Evolutionary conservation across 2,329 filamentous ascomycete genomes (phyloP).

Genomic region (Bipolaris oryzae): DNA sequence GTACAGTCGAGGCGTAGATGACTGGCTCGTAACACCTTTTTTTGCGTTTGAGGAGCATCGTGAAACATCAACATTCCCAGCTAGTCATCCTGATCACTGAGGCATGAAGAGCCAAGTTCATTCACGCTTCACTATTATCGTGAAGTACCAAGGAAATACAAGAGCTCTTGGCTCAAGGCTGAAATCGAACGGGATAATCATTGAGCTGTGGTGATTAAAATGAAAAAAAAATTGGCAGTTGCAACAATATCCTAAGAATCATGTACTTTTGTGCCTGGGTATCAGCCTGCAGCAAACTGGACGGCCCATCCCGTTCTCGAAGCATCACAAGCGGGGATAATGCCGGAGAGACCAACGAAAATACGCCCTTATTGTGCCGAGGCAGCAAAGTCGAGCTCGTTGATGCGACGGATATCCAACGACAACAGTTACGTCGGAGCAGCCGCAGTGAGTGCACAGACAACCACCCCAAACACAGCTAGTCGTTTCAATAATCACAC

Average conservation of each 20-base stretch:
- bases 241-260: too few species aligned
- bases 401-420: neutral
- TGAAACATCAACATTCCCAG: neutral
- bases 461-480: neutral
- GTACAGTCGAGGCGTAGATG: neutral
- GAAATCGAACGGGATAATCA: too few species aligned
- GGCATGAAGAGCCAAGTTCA: too few species aligned
- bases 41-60: neutral
- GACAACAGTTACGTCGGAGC: neutral
- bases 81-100: too few species aligned
- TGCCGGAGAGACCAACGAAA: neutral
- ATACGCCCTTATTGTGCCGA: too few species aligned
- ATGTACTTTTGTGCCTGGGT: too few species aligned
- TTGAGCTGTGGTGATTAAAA: too few species aligned
- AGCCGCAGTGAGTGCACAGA: neutral
- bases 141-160: too few species aligned
- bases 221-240: too few species aligned
- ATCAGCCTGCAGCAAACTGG: neutral
- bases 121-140: too few species aligned
- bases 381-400: too few species aligned
- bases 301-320: neutral
- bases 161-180: too few species aligned
- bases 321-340: neutral
- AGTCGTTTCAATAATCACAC: neutral
- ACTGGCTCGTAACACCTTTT: neutral